phyloP scores from a whole-genome alignment of 768 basidiomycete species.

The Cytidiella melzeri region DNA sequence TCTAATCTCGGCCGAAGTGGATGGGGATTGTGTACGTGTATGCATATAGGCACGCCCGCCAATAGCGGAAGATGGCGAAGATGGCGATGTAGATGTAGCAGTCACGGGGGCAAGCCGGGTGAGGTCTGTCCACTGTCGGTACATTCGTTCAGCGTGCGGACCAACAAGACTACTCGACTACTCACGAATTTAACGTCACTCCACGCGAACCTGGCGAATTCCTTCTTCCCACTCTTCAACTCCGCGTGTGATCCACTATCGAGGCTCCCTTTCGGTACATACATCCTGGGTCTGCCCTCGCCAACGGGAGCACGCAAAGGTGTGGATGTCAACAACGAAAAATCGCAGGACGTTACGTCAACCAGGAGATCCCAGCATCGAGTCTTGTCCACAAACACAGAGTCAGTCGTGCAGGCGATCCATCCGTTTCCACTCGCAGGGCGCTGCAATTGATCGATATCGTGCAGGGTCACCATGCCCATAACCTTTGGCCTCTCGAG shows the following conservation, averaged over 20 bases:
- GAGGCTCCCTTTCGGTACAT: not conserved
- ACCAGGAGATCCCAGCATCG: slow-evolving; percentile 75
- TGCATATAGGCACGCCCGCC: too few relatives aligned
- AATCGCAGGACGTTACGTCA: slow-evolving; percentile 41
- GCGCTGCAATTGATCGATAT: slow-evolving; percentile 58
- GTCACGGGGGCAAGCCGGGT: slow-evolving; percentile 41
- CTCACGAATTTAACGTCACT: slow-evolving; percentile 72
- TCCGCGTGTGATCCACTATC: not conserved
- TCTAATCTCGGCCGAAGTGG: not conserved
- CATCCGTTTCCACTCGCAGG: slow-evolving; percentile 61
- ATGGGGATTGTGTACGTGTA: too few relatives aligned
- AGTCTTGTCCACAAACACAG: slow-evolving; percentile 78
- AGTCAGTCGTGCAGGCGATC: slow-evolving; percentile 84
- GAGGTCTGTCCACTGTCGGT: slow-evolving; percentile 66
- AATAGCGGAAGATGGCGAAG: slow-evolving; percentile 5
- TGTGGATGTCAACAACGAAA: slow-evolving; percentile 15
- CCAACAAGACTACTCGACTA: too few relatives aligned
- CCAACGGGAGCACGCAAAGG: slow-evolving; percentile 43
- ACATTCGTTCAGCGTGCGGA: not conserved
- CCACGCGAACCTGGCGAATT: slow-evolving; percentile 70
- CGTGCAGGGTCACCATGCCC: slow-evolving; percentile 75
- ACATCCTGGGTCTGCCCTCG: slow-evolving; percentile 37
- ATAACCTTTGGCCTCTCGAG: slow-evolving; percentile 55
- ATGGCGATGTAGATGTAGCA: slow-evolving; percentile 44
- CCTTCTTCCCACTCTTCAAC: slow-evolving; percentile 17